Base-by-base conservation (phyloP, 768 basidiomycete genomes). In the Chalciporus chontae region DNA sequence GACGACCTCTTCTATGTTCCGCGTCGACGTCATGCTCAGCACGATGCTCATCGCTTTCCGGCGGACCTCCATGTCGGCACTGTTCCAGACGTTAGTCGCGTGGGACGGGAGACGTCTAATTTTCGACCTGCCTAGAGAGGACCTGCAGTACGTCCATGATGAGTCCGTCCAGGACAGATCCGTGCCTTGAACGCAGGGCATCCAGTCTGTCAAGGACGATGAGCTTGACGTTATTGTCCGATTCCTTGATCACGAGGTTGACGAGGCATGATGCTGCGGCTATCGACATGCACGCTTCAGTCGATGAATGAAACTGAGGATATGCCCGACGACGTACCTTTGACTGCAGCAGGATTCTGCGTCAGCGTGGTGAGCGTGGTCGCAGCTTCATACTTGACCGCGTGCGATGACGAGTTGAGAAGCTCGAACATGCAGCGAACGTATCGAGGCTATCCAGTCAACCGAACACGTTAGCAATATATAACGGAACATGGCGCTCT, bases 221-320 rank as follows among this genome's bases (percentile, higher is more conserved):
- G 40, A 97, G 80, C 70, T 97, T 98, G 69, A 97, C 95, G 60
- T 99, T 99, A 72, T 98, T 99, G 72, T 98, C 95, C 2, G 94
- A 92, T 70, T 98, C 95, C 71, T 94, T 95, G 67, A 87, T 77
- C 52, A 94, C 85, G 40, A 98, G 81, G 56, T 82, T 88, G 60
- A 96, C 90, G 55, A 95, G 84, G 56, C 81, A 88, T 8, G 85
- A 81, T 4, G 94, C 94, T 42, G 94, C 89, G 54, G 95, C 94
- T 95, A 51, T 43, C 34, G 36, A 8, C 26, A 26, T 8, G 26
- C 26, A 31, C 29, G 19, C 51, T 56, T 47, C 18, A 40, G 46
- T 32, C 19, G 34, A 32, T 31, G 37, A 38, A 14, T 4, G 31
- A 32, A 34, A 23, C 21, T 46, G 21, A 21, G 2, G 21, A 21